phyloP scores from a whole-genome alignment of 23 red algal species.

The Gracilaria domingensis region DNA sequence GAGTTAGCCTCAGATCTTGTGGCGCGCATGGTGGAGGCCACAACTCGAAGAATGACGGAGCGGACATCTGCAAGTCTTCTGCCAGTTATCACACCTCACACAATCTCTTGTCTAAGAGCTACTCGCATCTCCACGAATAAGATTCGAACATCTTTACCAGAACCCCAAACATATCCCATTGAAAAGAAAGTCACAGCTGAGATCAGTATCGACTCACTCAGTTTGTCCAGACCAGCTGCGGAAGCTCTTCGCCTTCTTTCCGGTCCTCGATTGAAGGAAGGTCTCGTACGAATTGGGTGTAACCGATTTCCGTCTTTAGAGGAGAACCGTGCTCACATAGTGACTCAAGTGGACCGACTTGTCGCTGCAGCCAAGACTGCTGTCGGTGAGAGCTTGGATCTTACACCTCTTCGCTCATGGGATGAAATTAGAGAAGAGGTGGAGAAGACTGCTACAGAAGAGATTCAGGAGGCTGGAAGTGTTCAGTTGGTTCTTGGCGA shows the following conservation, averaged over 20 bases:
- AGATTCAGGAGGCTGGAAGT: constrained; percentile 39
- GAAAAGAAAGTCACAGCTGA: constrained; percentile 57
- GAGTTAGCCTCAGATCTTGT: constrained; percentile 58
- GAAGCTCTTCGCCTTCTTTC: constrained; percentile 43
- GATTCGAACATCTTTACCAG: constrained; percentile 26
- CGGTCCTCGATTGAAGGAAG: constrained; percentile 35
- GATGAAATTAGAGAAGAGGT: constrained; percentile 63
- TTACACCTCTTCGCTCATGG: constrained; percentile 38
- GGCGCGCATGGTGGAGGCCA: constrained; percentile 50
- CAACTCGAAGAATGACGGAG: constrained; percentile 28
- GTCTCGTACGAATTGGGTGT: constrained; percentile 20
- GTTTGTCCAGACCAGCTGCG: constrained; percentile 34
- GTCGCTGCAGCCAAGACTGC: constrained; percentile 38
- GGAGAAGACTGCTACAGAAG: constrained; percentile 22
- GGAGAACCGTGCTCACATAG: constrained; percentile 58
- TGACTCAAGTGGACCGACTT: constrained; percentile 34
- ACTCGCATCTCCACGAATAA: constrained; percentile 59
- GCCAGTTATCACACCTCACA: constrained; percentile 57
- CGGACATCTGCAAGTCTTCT: constrained; percentile 42
- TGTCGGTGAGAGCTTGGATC: constrained; percentile 53
- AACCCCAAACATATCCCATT: constrained; percentile 41
- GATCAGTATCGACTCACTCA: constrained; percentile 29
- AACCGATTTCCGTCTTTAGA: constrained; percentile 58
- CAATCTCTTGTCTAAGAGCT: constrained; percentile 53
- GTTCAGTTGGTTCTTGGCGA: constrained; percentile 45